Evolutionary conservation across 768 basidiomycete species (phyloP).

Genomic region (Coprinopsis strossmayeri): DNA sequence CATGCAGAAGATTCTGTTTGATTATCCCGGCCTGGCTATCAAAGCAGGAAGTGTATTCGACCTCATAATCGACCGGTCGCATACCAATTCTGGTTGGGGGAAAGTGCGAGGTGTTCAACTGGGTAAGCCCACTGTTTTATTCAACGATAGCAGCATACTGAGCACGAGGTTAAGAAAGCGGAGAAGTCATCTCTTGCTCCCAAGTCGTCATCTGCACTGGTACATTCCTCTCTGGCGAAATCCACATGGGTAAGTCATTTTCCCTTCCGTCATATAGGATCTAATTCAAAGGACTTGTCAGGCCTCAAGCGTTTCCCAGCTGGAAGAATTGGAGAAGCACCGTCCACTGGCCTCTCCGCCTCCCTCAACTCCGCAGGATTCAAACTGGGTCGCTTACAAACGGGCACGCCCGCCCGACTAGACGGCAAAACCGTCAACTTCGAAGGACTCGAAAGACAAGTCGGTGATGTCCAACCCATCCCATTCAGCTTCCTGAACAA

Average conservation of each 20-base stretch:
- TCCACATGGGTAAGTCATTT: conserved; percentile 64
- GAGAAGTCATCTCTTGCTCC: conserved; percentile 69
- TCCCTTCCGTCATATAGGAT: neutral
- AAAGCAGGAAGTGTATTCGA: conserved; percentile 74
- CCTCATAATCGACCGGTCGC: conserved; percentile 54
- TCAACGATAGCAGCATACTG: neutral
- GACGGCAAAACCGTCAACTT: conserved; percentile 69
- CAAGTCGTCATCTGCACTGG: conserved; percentile 88
- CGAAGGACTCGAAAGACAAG: conserved; percentile 49
- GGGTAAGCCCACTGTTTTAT: conserved; percentile 31
- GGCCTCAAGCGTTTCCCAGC: conserved; percentile 73
- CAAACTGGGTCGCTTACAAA: conserved; percentile 77
- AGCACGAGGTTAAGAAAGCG: conserved; percentile 43
- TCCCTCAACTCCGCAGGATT: conserved; percentile 75
- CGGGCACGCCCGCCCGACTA: conserved; percentile 80
- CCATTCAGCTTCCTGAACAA: conserved; percentile 75
- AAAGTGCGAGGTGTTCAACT: conserved; percentile 60
- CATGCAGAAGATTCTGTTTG: conserved; percentile 66
- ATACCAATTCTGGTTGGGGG: conserved; percentile 29
- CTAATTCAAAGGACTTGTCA: conserved; percentile 20
- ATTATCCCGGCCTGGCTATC: conserved; percentile 65
- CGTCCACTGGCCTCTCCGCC: conserved; percentile 67
- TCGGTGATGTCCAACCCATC: conserved; percentile 55
- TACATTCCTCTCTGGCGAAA: conserved; percentile 87
- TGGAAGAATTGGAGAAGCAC: conserved; percentile 67